A percentile compares a stretch with the other conserved stretches of the same genome.
Conservation (phyloP, 768 basidiomycete genomes). For the Austroboletus festivus region DNA sequence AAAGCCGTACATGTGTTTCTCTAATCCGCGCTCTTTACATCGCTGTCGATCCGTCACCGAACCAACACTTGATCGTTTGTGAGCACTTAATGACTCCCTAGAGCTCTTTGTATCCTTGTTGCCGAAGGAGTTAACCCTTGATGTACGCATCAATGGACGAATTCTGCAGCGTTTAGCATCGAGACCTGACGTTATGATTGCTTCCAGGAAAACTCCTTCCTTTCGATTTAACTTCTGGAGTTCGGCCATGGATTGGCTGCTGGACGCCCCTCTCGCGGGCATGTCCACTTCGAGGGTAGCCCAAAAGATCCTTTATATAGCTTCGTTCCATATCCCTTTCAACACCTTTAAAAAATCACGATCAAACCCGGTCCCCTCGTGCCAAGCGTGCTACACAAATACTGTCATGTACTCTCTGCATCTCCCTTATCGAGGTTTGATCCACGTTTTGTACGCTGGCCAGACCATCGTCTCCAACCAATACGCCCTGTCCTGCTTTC, state of each 20-base stretch:
- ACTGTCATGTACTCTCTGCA: constrained; percentile 18
- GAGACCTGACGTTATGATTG: constrained; percentile 2
- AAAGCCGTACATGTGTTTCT: no score
- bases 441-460: constrained; percentile 23
- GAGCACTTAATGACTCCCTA: constrained; percentile 22
- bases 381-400: constrained; percentile 27
- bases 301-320: constrained; percentile 17
- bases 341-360: constrained; percentile 16
- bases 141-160: no score
- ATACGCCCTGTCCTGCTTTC: constrained; percentile 21
- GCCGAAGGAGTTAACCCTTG: constrained; percentile 18
- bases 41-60: constrained; percentile 19
- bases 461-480: constrained; percentile 16
- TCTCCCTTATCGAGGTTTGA: constrained; percentile 20
- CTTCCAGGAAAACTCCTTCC: constrained; percentile 17
- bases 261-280: constrained; percentile 19
- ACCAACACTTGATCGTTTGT: constrained; percentile 23
- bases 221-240: constrained; percentile 23
- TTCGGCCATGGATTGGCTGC: constrained; percentile 17
- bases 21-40: constrained; percentile 18
- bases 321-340: constrained; percentile 18
- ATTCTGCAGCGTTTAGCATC: no score
- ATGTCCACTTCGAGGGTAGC: constrained; percentile 23
- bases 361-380: constrained; percentile 22
- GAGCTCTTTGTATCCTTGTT: constrained; percentile 24